Percentiles rank a stretch among this genome's conserved stretches.
phyloP scores from a whole-genome alignment of 495 filamentous ascomycete genomes.

The Melanomma pulvis-pyrius region DNA sequence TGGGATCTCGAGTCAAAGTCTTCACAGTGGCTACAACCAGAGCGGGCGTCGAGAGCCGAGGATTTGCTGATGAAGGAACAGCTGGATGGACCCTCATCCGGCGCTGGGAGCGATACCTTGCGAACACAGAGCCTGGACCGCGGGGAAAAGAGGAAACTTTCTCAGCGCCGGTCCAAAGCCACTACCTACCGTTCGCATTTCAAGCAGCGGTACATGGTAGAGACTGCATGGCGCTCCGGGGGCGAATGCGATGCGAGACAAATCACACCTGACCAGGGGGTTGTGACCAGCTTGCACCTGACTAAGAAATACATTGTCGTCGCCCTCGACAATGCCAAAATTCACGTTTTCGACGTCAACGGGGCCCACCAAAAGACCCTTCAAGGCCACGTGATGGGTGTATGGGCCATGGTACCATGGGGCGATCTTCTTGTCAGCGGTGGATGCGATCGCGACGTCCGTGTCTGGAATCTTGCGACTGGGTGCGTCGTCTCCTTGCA shows the following conservation, averaged over 20 bases:
- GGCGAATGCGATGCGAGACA: slow-evolving; percentile 76
- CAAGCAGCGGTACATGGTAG: slow-evolving; percentile 95
- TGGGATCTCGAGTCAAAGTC: slow-evolving; percentile 1
- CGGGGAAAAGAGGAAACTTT: slow-evolving; percentile 10
- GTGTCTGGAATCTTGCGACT: slow-evolving; percentile 95
- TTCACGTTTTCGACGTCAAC: slow-evolving; percentile 94
- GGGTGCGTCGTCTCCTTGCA: slow-evolving; percentile 62
- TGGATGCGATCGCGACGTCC: slow-evolving; percentile 93
- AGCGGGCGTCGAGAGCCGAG: slow-evolving; percentile 20
- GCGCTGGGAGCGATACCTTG: slow-evolving; percentile 13
- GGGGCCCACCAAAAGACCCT: slow-evolving; percentile 86
- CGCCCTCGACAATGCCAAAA: slow-evolving; percentile 96
- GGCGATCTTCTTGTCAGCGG: slow-evolving; percentile 94
- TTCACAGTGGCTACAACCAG: slow-evolving; percentile 20
- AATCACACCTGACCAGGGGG: slow-evolving; percentile 92
- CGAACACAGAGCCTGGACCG: slow-evolving; percentile 39
- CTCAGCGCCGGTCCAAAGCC: slow-evolving; percentile 46
- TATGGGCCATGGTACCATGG: slow-evolving; percentile 99
- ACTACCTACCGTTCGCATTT: slow-evolving; percentile 92
- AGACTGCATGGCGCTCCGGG: slow-evolving; percentile 93
- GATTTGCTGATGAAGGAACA: slow-evolving; percentile 13
- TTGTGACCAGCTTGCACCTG: slow-evolving; percentile 93
- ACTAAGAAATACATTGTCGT: slow-evolving; percentile 96
- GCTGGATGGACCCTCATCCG: slow-evolving; percentile 14
- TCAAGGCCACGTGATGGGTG: slow-evolving; percentile 96